Evolutionary conservation across 1,139 yeast species (phyloP), one percentile per base, ranked within the genome.

Genomic region (Taphrina confusa): DNA sequence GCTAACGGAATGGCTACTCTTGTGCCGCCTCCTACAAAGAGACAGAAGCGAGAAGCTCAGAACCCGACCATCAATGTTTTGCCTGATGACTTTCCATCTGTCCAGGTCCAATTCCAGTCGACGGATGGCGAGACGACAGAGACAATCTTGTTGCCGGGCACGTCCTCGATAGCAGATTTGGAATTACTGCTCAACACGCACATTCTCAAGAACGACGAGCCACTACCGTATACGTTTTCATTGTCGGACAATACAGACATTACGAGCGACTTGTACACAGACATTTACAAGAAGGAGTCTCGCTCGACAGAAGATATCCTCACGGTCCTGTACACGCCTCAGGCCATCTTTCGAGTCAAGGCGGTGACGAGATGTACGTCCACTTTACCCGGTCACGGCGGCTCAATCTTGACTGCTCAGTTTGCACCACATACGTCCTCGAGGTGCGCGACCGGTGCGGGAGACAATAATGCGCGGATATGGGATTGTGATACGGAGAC

Each of bases 401-500:
- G 96, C 3, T 91, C 97, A 0, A 89, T 92, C 63, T 77, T 92
- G 66, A 88, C 96, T 63, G 86, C 94, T 52, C 92, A 87, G 66
- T 92, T 94, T 78, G 95, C 98, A 0, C 98, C 98, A 33, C 81
- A 87, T 69, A 85, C 92, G 40, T 80, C 92, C 3, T 36, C 63
- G 20, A 77, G 91, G 66, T 83, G 92, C 85, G 94, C 89, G 50
- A 86, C 97, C 0, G 99, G 98, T 49, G 90, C 97, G 6, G 99
- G 99, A 47, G 99, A 92, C 72, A 82, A 87, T 45, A 91, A 97
- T n/a, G 97, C 97, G 2, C 79, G 97, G 70, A 82, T 92, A 57
- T 92, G 99, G 99, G 97, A 91, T 73, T 87, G 96, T 72, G 87
- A 89, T 69, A 91, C 97, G 0, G 95, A 88, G 68, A 92, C 98